Base-by-base conservation (phyloP, 257 asterid species). In the Solanum dulcamara region DNA sequence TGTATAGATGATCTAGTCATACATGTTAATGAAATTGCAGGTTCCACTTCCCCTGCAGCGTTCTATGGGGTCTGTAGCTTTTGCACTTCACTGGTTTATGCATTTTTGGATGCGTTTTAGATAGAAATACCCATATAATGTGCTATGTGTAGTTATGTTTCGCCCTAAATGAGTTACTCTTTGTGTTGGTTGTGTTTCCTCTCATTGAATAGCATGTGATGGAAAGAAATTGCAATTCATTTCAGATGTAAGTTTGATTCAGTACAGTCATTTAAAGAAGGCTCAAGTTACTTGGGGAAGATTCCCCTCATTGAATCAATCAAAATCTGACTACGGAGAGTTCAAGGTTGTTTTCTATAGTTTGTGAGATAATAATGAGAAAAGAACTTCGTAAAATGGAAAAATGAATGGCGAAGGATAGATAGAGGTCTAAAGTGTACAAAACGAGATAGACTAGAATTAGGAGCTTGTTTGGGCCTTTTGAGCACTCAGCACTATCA, bases 51-150 rank as follows among this genome's bases (percentile, higher is more conserved):
- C 60, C 88, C 91, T 33, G 95, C 94, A 88, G 98, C 99, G 30
- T 94, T 96, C 88, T 96, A 96, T n/a, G 99, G 99, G 97, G 98
- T 94, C 86, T 53, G 97, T 93, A 85, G 55, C 90, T 81, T 87
- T 84, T 28, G 64, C 64, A 79, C 18, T 79, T 79, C 28, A 79
- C 30, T 30, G 24, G 26, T 10, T 35, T 48, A 9, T 79, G 44
- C 37, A 15, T 17, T 79, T 79, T 30, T 46, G 9, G 10, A 48
- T 28, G n/a, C 24, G 37, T 30, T 79, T 51, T 9, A 77, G 59
- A 46, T 75, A 9, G 60, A 28, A 26, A 15, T 18, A 68, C 48
- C 46, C 30, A 70, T 70, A 37, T 37, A 10, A 20, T 70, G 48
- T 70, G 50, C 50, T 18, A 35, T 70, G 50, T 70, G 80, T 70